Evolutionary conservation across 495 filamentous ascomycete genomes (phyloP), one percentile per base, ranked within the genome.

Genomic region (Choiromyces venosus): DNA sequence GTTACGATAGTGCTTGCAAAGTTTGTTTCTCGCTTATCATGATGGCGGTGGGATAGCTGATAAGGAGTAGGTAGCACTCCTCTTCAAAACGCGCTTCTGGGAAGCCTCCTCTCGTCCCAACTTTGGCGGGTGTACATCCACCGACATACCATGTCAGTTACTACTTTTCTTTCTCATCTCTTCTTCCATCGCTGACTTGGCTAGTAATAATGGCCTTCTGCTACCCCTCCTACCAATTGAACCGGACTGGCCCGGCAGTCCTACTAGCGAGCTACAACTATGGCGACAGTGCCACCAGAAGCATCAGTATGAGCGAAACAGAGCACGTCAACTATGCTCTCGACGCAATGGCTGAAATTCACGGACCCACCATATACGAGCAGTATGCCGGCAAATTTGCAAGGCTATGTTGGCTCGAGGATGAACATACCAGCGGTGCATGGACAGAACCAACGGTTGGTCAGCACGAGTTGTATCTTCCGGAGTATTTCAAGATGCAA

Each of bases 401-500:
- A 25, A 56, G 89, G 2, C 80, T 84, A 9, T 91, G 89, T 82
- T 91, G 89, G 89, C 80, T 84, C 42, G 72, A 85, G 6, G 87
- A 91, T 69, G 82, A 84, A 46, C 82, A 87, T 38, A 83, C 86
- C 76, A 84, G 83, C 16, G 87, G 83, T 21, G 83, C 84, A 12
- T 91, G 89, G 89, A 86, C 86, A 7, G 77, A 74, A 33, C 89
- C 89, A 9, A 75, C 80, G 1, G 79, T 87, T 0, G 89, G 89
- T 0, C 87, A 90, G 82, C 89, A 91, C 74, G 83, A 87, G 81
- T 73, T 91, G 67, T 91, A 89, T 79, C 81, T 91, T n/a, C 90
- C 90, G 0, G 88, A 89, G 69, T 91, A 88, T 72, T 91, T 89
- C 73, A 85, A 90, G 80, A 91, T 89, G 0, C 87, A 91, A 78